Evolutionary conservation across 306 rosid species (phyloP), one percentile per base, ranked within the genome.

Genomic region (Sphenostylis stenocarpa): DNA sequence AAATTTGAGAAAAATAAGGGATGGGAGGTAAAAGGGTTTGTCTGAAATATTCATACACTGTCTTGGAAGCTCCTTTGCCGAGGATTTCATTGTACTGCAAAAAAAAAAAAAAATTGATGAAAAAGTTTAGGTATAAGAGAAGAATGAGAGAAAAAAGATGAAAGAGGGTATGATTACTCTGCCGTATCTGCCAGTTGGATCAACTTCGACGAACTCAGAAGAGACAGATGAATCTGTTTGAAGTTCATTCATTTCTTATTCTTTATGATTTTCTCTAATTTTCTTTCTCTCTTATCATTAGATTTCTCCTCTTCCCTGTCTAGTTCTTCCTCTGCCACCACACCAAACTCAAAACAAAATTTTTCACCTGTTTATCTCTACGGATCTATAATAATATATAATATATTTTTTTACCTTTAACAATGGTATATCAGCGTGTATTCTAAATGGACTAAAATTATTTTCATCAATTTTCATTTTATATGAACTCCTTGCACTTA

Each of bases 141-240:
- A 47, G 11, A 23, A 7, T 66, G 31, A 36, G 13, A 36, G 10
- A 36, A 1, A 26, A 63, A 34, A 79, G 72, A 72, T 33, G 63
- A 51, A 47, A 44, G 49, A 66, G 61, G n/a, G 12, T 1, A 8
- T 16, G 5, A n/a, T 38, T 47, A 95, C 99, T 75, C 97, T 88
- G 96, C 97, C 99, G 86, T 95, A 95, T 95, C 99, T 90, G 63
- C 99, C 97, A 79, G 97, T 90, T 67, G 99, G 99, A 92, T 95
- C 99, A 79, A 92, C 84, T 86, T 95, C 99, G 34, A 92, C 96
- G 58, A 89, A 92, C 65, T 87, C 97, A 20, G 87, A 80, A 55
- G 86, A 81, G 81, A 62, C 77, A 60, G 64, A 57, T 14, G 10
- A 72, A 84, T 87, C 93, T n/a, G 85, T 77, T 60, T 93, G 88